Evolutionary conservation across 2,329 filamentous ascomycete species (phyloP).

Genomic region (Uncinocarpus reesii): DNA sequence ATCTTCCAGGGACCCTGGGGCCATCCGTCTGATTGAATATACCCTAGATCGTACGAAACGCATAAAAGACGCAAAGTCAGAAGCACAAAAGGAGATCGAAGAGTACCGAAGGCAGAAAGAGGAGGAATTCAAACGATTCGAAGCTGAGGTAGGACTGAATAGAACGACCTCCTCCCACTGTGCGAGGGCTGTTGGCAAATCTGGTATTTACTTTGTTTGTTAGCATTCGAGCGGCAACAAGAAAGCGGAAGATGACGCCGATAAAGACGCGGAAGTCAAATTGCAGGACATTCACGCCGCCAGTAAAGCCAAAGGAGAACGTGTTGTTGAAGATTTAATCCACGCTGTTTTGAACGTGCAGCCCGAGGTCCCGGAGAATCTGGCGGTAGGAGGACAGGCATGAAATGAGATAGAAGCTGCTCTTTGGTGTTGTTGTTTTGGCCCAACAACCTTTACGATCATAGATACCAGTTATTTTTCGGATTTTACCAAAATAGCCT

Average conservation of each 20-base stretch:
- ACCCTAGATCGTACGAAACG: slow-evolving; percentile 77
- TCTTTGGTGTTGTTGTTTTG: neutral
- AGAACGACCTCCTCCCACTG: neutral
- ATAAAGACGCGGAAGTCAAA: slow-evolving; percentile 69
- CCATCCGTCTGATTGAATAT: neutral
- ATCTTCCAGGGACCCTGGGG: slow-evolving; percentile 4
- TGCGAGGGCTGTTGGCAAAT: neutral
- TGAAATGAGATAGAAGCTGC: neutral
- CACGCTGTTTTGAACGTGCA: slow-evolving; percentile 76
- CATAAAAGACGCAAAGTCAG: slow-evolving; percentile 89
- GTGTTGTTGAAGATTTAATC: slow-evolving; percentile 75
- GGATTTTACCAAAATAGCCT: neutral
- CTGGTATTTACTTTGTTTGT: neutral
- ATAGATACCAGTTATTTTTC: slow-evolving; percentile 1
- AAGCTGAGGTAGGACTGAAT: slow-evolving; percentile 53
- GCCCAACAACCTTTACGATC: neutral
- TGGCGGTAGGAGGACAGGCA: slow-evolving; percentile 13
- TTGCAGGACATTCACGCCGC: slow-evolving; percentile 72
- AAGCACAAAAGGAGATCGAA: slow-evolving; percentile 96
- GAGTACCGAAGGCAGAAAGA: slow-evolving; percentile 85
- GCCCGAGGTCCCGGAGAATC: slow-evolving; percentile 52
- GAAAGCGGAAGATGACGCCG: slow-evolving; percentile 66
- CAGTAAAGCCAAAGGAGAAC: slow-evolving; percentile 65
- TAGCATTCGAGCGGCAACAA: slow-evolving; percentile 90
- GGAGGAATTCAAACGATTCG: slow-evolving; percentile 87